These are phyloP conservation scores for Castanea mollissima DNA, from an alignment of 306 rosid genomes.

Conservation along the genomic window DNA sequence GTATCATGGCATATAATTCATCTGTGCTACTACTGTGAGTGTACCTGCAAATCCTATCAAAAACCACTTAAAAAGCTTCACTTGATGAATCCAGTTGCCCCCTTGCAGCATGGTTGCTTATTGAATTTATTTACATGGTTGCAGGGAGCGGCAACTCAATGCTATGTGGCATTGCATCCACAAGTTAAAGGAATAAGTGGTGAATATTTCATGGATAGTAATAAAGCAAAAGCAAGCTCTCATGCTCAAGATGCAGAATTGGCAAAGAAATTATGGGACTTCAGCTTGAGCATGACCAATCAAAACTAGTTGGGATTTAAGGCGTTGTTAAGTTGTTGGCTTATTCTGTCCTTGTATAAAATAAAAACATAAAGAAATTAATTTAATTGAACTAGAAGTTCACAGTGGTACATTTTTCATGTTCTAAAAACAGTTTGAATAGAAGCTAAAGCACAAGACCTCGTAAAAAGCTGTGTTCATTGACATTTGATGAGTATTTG, in stretches of 20 bases:
- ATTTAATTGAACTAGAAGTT: no score
- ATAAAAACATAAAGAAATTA: no score
- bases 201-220: slow-evolving; percentile 57
- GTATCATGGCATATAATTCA: not conserved
- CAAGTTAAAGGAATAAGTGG: slow-evolving; percentile 61
- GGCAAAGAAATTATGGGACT: slow-evolving; percentile 66
- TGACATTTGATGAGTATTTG: no score
- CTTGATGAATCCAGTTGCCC: not conserved
- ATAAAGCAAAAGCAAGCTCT: slow-evolving; percentile 50
- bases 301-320: slow-evolving; percentile 21
- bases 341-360: not conserved
- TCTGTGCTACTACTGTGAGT: not conserved
- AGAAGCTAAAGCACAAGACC: no score
- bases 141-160: slow-evolving; percentile 89
- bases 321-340: not conserved
- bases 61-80: not conserved
- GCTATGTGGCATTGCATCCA: slow-evolving; percentile 76
- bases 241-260: slow-evolving; percentile 53
- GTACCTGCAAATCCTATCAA: slow-evolving; percentile 11
- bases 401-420: no score
- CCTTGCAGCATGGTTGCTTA: not conserved
- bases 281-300: slow-evolving; percentile 56
- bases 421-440: no score
- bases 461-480: no score
- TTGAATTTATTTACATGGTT: slow-evolving; percentile 20